Percentiles rank a stretch among this genome's conserved stretches.
Conservation (phyloP, 2,329 filamentous ascomycete species). For the Colletotrichum sp. region DNA sequence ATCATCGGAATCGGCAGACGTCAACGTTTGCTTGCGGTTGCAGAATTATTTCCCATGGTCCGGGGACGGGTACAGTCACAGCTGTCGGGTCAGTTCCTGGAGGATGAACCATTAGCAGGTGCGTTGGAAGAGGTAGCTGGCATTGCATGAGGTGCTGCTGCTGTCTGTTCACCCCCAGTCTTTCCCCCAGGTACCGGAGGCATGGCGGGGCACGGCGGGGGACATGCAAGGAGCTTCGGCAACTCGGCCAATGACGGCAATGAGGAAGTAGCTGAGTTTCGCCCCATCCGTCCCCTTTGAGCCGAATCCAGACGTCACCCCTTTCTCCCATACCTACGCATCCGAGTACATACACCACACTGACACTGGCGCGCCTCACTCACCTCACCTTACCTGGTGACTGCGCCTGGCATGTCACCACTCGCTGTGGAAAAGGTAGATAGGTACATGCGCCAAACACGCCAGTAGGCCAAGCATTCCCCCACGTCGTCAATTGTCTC, state of each 20-base stretch:
- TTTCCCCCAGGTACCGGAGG: not conserved
- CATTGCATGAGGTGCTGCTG: not conserved
- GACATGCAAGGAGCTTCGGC: constrained; percentile 37
- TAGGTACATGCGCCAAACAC: not conserved
- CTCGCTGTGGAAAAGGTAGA: not conserved
- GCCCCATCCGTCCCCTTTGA: constrained; percentile 36
- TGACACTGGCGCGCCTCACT: not conserved
- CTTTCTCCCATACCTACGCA: not conserved
- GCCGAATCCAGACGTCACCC: constrained; percentile 32
- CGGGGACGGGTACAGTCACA: not conserved
- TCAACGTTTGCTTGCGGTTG: not conserved
- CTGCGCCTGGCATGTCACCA: not conserved
- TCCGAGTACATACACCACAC: not conserved
- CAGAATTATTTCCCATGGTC: constrained; percentile 6
- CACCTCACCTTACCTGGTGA: not conserved
- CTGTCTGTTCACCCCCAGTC: not conserved
- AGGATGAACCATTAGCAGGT: not conserved
- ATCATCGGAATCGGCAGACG: constrained; percentile 12
- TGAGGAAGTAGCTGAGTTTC: constrained; percentile 19
- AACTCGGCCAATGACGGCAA: constrained; percentile 53
- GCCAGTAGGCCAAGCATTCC: not conserved
- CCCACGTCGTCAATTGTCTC: not conserved
- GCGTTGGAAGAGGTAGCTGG: not conserved
- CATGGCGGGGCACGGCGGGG: constrained; percentile 20
- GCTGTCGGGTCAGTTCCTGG: not conserved